These are phyloP conservation scores for Filosporella fistucella DNA, from an alignment of 495 filamentous ascomycete genomes.

Conservation along the genomic window DNA sequence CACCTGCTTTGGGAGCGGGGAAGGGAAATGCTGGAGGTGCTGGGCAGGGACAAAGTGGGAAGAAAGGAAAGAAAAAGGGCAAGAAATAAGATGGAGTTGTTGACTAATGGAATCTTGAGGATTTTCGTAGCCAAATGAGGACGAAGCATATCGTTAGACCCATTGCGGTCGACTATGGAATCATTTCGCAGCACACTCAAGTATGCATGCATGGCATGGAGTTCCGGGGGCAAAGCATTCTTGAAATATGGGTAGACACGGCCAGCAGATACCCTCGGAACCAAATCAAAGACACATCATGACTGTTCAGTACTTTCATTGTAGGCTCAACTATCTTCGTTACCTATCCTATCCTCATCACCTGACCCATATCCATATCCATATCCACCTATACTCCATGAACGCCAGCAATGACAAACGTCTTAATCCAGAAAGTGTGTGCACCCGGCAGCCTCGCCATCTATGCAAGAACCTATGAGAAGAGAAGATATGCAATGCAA, in stretches of 20 bases:
- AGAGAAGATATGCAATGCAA: conserved; percentile 20
- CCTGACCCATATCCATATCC: conserved; percentile 10
- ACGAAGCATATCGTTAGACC: too few relatives aligned
- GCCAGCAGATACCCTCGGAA: too few relatives aligned
- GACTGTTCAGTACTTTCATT: conserved; percentile 16
- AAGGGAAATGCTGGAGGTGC: conserved; percentile 23
- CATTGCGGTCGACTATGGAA: too few relatives aligned
- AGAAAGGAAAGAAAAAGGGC: conserved; percentile 53
- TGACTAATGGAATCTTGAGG: too few relatives aligned
- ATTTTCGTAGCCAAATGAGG: too few relatives aligned
- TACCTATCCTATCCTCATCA: conserved; percentile 13
- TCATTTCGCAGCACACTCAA: too few relatives aligned
- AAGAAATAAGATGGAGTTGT: conserved; percentile 42
- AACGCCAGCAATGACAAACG: conserved; percentile 17
- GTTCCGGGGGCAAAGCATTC: too few relatives aligned
- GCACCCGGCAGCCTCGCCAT: conserved; percentile 25
- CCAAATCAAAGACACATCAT: too few relatives aligned
- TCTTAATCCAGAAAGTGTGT: conserved; percentile 13
- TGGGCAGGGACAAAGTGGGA: conserved; percentile 24
- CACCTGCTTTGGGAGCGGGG: conserved; percentile 8
- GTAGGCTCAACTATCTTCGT: conserved; percentile 10
- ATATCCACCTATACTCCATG: too few relatives aligned
- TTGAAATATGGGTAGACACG: too few relatives aligned
- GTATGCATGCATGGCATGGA: too few relatives aligned
- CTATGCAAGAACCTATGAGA: conserved; percentile 20